Evolutionary conservation across 2,329 filamentous ascomycete species (phyloP).

Genomic region (Trichoderma sp.): DNA sequence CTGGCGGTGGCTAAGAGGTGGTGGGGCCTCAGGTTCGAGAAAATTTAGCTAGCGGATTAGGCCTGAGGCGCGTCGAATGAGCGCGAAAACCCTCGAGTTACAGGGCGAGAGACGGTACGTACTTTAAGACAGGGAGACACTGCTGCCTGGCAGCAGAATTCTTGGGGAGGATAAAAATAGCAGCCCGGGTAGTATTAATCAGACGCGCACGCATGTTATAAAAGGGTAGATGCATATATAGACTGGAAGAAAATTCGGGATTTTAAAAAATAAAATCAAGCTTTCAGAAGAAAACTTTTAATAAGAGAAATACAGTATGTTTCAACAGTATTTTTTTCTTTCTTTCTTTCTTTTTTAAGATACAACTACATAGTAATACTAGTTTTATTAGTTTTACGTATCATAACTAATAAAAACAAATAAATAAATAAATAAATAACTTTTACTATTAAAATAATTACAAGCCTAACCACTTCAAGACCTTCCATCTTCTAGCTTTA

Average conservation of each 20-base stretch:
- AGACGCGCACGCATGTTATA: background rate
- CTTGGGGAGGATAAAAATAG: background rate
- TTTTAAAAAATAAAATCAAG: background rate
- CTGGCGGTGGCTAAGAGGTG: constrained; percentile 40
- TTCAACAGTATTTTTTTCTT: too few species aligned
- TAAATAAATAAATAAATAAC: too few species aligned
- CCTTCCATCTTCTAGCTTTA: background rate
- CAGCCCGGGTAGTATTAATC: background rate
- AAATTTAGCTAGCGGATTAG: constrained; percentile 35
- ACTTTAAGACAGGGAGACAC: background rate
- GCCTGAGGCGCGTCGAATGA: constrained; percentile 29
- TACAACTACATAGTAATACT: too few species aligned
- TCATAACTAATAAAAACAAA: too few species aligned
- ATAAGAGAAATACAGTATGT: too few species aligned
- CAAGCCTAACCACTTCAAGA: too few species aligned
- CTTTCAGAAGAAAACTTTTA: background rate
- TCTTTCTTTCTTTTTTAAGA: too few species aligned
- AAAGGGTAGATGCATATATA: background rate
- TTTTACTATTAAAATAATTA: too few species aligned
- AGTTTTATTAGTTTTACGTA: too few species aligned
- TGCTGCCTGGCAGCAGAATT: background rate
- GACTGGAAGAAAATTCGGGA: background rate
- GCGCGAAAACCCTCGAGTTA: constrained; percentile 14
- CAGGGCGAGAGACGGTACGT: constrained; percentile 4
- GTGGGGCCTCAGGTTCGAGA: constrained; percentile 37